phyloP scores from a whole-genome alignment of 2,329 filamentous ascomycete genomes.

The Arthrobotrys megalospora region DNA sequence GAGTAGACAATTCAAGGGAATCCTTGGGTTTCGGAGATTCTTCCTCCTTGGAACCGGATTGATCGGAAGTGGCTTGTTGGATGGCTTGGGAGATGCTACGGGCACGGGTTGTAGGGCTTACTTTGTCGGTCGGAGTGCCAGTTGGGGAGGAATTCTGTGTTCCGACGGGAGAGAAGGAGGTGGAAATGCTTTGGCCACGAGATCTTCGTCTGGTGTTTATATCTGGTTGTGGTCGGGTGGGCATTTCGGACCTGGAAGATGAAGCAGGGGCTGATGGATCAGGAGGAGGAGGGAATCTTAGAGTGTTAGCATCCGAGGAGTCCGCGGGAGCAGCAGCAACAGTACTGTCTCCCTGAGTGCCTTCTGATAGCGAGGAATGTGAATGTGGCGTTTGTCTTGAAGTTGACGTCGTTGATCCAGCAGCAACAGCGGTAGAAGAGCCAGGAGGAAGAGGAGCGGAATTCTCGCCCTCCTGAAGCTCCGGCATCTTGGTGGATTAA shows the following conservation, averaged over 20 bases:
- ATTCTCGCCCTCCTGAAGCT: constrained; percentile 43
- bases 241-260: constrained; percentile 51
- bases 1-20: constrained; percentile 50
- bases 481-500: constrained; percentile 43
- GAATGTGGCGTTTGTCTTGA: constrained; percentile 16
- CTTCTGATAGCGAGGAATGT: constrained; percentile 46
- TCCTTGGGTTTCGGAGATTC: constrained; percentile 33
- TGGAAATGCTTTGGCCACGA: constrained; percentile 58
- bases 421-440: constrained; percentile 2
- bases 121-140: constrained; percentile 46
- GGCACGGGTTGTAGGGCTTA: constrained; percentile 43
- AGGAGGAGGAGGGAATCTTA: constrained; percentile 34
- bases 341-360: constrained; percentile 30
- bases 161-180: constrained; percentile 46
- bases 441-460: constrained; percentile 15
- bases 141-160: constrained; percentile 31
- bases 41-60: constrained; percentile 32
- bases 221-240: constrained; percentile 31
- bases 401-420: constrained; percentile 17
- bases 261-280: constrained; percentile 22
- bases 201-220: constrained; percentile 47
- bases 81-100: constrained; percentile 46
- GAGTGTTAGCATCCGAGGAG: constrained; percentile 38
- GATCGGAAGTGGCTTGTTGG: constrained; percentile 41
- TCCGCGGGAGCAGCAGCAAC: constrained; percentile 1